Evolutionary conservation across 495 filamentous ascomycete species (phyloP), one percentile per base, ranked within the genome.

Genomic region (Neurospora tetrasperma): DNA sequence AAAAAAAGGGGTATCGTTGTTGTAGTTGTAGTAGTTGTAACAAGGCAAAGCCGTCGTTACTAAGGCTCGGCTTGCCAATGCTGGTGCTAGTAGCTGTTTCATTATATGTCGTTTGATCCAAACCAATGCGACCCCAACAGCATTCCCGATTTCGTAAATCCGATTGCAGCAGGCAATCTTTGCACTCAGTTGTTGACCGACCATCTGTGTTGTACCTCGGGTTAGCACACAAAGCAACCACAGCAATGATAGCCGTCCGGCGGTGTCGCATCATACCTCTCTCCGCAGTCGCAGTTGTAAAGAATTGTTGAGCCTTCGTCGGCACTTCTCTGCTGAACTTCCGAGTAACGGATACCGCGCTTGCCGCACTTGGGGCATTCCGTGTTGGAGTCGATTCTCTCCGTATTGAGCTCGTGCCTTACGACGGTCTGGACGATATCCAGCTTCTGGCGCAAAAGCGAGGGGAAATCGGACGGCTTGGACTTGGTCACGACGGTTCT

Each of bases 221-320:
- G 74, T 80, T 85, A 79, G 79, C 69, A 74, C 20, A 14, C 42
- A n/a, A 71, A 20, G 27, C 2, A 31, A 31, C 54, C 54, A 16
- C 23, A 31, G 11, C 18, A 46, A 70, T 38, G 35, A 38, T 43
- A n/a, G 69, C 42, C 59, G 23, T 39, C 6, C 70, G 43, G 6
- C 70, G 43, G 6, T 3, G 38, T 69, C n/a, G 78, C 90, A 79
- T 87, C 90, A 79, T 87, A 96, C 93, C 90, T 94, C 80, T 93
- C 84, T 72, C 93, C 92, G 78, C 94, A 97, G 41, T 91, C 89
- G 82, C 94, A 97, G 39, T 86, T 90, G 80, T 92, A 96, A 76
- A 97, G 94, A 44, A 96, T 90, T 3, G 94, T 97, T 75, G 89
- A 92, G 70, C 96, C 96, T 87, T 98, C 96, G 81, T 98, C 96